A percentile compares a stretch with the other conserved stretches of the same genome.
These are phyloP conservation scores for Mercurialis annua DNA, from an alignment of 345 rosid species.

Conservation along the genomic window DNA sequence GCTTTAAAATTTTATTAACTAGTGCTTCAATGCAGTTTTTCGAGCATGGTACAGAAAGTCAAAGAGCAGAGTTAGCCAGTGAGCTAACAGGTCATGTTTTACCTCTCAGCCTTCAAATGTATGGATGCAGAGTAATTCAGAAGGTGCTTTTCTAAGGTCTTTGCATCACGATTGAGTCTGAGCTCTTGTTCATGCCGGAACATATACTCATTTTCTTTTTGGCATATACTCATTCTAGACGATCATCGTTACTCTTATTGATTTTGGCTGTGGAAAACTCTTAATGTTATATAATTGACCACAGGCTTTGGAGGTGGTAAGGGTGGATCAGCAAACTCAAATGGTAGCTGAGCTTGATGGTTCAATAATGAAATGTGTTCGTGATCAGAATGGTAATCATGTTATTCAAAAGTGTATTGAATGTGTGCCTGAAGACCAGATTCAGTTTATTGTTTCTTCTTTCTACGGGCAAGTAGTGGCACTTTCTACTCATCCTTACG, in stretches of 20 bases:
- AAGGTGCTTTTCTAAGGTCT: constrained; percentile 49
- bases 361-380: constrained; percentile 83
- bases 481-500: constrained; percentile 95
- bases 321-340: constrained; percentile 60
- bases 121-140: constrained; percentile 98
- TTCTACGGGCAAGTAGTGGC: constrained; percentile 80
- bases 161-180: neutral
- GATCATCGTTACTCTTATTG: constrained; percentile 3
- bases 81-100: constrained; percentile 81
- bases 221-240: neutral
- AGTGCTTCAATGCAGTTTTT: constrained; percentile 60
- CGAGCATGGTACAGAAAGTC: constrained; percentile 78
- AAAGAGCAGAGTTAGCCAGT: constrained; percentile 74
- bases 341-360: constrained; percentile 92
- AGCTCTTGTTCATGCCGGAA: neutral
- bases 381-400: constrained; percentile 98
- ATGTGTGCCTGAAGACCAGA: constrained; percentile 74
- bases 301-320: constrained; percentile 92
- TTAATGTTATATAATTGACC: constrained; percentile 21
- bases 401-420: constrained; percentile 96
- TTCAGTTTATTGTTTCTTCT: constrained; percentile 79
- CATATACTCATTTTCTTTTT: neutral
- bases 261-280: constrained; percentile 6
- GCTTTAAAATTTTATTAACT: constrained; percentile 16
- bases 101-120: constrained; percentile 93